Evolutionary conservation across 2,329 filamentous ascomycete species (phyloP).

Genomic region (Calcarisporium arbuscula): DNA sequence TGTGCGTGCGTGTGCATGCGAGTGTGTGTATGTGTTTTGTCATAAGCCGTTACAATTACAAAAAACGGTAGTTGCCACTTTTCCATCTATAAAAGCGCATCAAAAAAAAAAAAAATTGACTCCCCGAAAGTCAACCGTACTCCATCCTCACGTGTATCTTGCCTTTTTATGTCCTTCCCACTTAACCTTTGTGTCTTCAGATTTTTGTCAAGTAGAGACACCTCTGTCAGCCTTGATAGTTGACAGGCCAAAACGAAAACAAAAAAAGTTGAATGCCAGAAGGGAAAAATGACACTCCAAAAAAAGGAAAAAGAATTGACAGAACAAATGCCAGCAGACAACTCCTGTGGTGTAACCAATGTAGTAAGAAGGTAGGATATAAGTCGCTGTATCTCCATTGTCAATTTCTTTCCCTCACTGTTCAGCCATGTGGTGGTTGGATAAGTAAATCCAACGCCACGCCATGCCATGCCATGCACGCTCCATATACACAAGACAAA

Average conservation of each 20-base stretch:
- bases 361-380: slow-evolving; percentile 16
- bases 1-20: background rate
- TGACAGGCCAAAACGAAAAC: slow-evolving; percentile 16
- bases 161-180: slow-evolving; percentile 7
- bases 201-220: too few relatives aligned
- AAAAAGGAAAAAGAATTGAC: slow-evolving; percentile 15
- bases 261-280: too few relatives aligned
- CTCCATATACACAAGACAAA: slow-evolving; percentile 25
- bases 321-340: too few relatives aligned
- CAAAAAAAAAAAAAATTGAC: slow-evolving; percentile 10
- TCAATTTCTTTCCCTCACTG: too few relatives aligned
- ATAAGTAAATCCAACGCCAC: slow-evolving; percentile 27
- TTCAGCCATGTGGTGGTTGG: slow-evolving; percentile 23
- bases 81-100: slow-evolving; percentile 16
- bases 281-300: too few relatives aligned
- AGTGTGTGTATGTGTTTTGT: slow-evolving; percentile 7
- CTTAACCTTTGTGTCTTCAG: slow-evolving; percentile 3
- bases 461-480: slow-evolving; percentile 29
- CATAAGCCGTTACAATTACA: slow-evolving; percentile 21
- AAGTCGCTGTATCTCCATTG: slow-evolving; percentile 17
- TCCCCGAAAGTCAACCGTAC: background rate
- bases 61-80: slow-evolving; percentile 13
- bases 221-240: too few relatives aligned
- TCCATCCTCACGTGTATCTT: slow-evolving; percentile 8
- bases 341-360: too few relatives aligned